These are phyloP conservation scores for Pyracantha coccinea DNA, from an alignment of 331 rosid genomes.

Conservation along the genomic window DNA sequence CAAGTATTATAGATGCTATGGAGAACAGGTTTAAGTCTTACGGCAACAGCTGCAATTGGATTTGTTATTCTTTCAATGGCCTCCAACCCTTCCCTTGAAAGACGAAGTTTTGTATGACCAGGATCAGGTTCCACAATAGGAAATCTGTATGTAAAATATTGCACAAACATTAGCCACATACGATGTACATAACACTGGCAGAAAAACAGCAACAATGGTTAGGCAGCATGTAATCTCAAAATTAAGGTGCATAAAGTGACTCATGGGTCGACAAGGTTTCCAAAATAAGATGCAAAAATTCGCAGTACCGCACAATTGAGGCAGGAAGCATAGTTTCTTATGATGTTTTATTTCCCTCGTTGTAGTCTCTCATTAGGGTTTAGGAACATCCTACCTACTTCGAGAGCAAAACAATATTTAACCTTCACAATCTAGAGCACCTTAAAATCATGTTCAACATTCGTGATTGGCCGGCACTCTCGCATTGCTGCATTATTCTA, in stretches of 20 bases:
- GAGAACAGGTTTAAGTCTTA: constrained; percentile 31
- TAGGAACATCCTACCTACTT: neutral
- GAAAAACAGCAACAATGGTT: neutral
- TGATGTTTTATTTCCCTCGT: neutral
- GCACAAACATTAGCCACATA: neutral
- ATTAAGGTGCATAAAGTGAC: neutral
- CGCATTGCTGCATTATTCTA: neutral
- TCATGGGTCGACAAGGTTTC: neutral
- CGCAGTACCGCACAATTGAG: neutral
- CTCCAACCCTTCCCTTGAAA: constrained; percentile 87
- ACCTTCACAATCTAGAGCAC: neutral
- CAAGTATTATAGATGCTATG: neutral
- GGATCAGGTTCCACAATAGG: constrained; percentile 96
- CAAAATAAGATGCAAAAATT: neutral
- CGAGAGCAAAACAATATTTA: neutral
- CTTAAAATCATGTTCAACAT: neutral
- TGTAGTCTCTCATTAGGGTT: neutral
- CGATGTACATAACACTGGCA: neutral
- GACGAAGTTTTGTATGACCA: constrained; percentile 86
- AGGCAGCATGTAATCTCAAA: neutral
- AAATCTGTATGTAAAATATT: constrained; percentile 39
- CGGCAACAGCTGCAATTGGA: constrained; percentile 91
- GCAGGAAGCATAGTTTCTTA: neutral
- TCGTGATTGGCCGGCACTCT: neutral
- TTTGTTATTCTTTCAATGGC: constrained; percentile 70